Conservation (phyloP, 257 asterid species). For the Craterostigma plantagineum region DNA sequence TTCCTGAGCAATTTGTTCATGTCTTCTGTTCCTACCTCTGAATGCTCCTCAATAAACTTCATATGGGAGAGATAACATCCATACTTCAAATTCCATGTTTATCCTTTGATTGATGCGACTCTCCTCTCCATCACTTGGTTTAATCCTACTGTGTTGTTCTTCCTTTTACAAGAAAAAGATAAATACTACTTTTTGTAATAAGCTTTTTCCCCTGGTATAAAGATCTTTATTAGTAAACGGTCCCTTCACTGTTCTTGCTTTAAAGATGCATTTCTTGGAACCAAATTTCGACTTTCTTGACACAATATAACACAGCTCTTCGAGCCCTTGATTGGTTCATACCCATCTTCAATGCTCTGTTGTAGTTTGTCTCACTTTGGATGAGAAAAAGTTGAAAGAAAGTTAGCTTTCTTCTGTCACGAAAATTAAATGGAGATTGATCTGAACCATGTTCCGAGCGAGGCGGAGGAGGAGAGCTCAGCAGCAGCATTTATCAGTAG, state of each 20-base stretch:
- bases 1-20: slow-evolving; percentile 61
- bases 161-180: too few species aligned
- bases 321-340: too few species aligned
- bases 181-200: slow-evolving; percentile 8
- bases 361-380: slow-evolving; percentile 9
- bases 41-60: slow-evolving; percentile 45
- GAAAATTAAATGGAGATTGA: slow-evolving; percentile 55
- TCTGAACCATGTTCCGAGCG: slow-evolving; percentile 60
- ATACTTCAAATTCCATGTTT: slow-evolving; percentile 67
- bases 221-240: slow-evolving; percentile 11
- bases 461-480: slow-evolving; percentile 33
- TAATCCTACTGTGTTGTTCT: too few species aligned
- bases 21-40: slow-evolving; percentile 31
- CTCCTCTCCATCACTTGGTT: slow-evolving; percentile 15
- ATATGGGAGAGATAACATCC: slow-evolving; percentile 64
- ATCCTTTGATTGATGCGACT: slow-evolving; percentile 29
- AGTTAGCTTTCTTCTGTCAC: slow-evolving; percentile 2
- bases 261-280: slow-evolving; percentile 12
- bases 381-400: too few species aligned
- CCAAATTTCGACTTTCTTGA: too few species aligned
- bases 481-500: slow-evolving; percentile 19
- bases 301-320: slow-evolving; percentile 1
- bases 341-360: slow-evolving; percentile 20
- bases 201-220: slow-evolving; percentile 6
- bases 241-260: slow-evolving; percentile 23